Evolutionary conservation across 176 grass and related monocot species (phyloP).

Genomic region (Calamus simplicifolius): DNA sequence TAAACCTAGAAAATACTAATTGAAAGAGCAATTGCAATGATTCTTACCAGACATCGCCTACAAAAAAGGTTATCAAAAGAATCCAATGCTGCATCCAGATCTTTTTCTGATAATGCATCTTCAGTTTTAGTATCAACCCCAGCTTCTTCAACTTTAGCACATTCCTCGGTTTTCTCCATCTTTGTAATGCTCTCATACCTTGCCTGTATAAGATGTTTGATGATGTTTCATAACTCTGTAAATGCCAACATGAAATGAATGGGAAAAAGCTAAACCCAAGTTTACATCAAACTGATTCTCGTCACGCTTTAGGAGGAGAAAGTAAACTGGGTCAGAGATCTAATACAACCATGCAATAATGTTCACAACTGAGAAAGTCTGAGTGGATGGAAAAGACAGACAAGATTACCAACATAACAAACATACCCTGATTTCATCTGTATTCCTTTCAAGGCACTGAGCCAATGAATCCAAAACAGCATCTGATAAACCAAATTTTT

Average conservation of each 20-base stretch:
- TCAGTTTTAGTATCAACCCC: slow-evolving; percentile 50
- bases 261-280: slow-evolving; percentile 28
- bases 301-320: neutral
- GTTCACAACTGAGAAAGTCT: too few species aligned
- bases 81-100: slow-evolving; percentile 93
- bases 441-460: slow-evolving; percentile 43
- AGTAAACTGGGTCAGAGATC: neutral
- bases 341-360: neutral
- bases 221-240: slow-evolving; percentile 21
- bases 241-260: slow-evolving; percentile 18
- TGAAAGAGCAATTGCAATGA: neutral
- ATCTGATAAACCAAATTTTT: slow-evolving; percentile 67
- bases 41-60: slow-evolving; percentile 75
- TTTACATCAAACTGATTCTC: slow-evolving; percentile 12
- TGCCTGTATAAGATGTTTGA: slow-evolving; percentile 53
- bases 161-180: slow-evolving; percentile 42
- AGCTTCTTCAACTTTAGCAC: slow-evolving; percentile 26
- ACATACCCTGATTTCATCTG: slow-evolving; percentile 80
- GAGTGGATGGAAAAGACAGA: too few species aligned
- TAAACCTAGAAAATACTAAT: too few species aligned
- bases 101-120: slow-evolving; percentile 73
- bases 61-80: slow-evolving; percentile 99
- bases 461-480: slow-evolving; percentile 56
- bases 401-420: slow-evolving; percentile 15
- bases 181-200: slow-evolving; percentile 58